These are phyloP conservation scores for Penicillium sp. DNA, from an alignment of 2,329 filamentous ascomycete genomes.

Conservation along the genomic window DNA sequence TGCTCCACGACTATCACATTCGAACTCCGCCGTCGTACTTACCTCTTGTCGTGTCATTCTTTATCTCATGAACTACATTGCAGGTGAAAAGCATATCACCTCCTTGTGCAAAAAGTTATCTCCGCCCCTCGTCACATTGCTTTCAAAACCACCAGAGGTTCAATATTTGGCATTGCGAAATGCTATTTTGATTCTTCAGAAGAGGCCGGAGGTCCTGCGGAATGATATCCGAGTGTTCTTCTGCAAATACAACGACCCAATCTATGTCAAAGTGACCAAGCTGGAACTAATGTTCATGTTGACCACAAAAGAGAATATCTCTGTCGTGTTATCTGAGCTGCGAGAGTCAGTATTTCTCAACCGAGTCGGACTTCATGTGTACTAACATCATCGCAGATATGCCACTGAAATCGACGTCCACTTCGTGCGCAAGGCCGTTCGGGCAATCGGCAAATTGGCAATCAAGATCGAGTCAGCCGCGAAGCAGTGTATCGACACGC, in stretches of 20 bases:
- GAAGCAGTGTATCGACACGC: conserved; percentile 81
- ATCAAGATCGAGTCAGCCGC: conserved; percentile 98
- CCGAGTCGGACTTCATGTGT: background rate
- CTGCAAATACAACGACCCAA: conserved; percentile 99
- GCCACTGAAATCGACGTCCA: conserved; percentile 98
- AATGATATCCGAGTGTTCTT: conserved; percentile 99
- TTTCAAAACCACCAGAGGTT: conserved; percentile 97
- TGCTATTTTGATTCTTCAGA: conserved; percentile 86
- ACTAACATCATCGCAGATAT: conserved; percentile 50
- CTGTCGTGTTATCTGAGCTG: conserved; percentile 88
- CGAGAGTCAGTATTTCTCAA: conserved; percentile 62
- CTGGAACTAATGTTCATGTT: conserved; percentile 99
- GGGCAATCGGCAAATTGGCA: conserved; percentile 93
- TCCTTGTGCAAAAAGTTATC: conserved; percentile 88
- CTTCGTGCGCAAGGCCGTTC: conserved; percentile 95
- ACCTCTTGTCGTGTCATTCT: conserved; percentile 95
- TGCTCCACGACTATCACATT: conserved; percentile 90
- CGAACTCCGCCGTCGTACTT: conserved; percentile 92
- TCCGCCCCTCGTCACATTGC: conserved; percentile 85
- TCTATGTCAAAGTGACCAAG: conserved; percentile 99
- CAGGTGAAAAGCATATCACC: conserved; percentile 82
- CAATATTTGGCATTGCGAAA: conserved; percentile 94
- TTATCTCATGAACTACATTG: conserved; percentile 98
- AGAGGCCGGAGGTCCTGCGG: conserved; percentile 84
- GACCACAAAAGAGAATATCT: conserved; percentile 90